Base-by-base conservation (phyloP, 1,284 basidiomycete species). In the Acaromyces ingoldii region DNA sequence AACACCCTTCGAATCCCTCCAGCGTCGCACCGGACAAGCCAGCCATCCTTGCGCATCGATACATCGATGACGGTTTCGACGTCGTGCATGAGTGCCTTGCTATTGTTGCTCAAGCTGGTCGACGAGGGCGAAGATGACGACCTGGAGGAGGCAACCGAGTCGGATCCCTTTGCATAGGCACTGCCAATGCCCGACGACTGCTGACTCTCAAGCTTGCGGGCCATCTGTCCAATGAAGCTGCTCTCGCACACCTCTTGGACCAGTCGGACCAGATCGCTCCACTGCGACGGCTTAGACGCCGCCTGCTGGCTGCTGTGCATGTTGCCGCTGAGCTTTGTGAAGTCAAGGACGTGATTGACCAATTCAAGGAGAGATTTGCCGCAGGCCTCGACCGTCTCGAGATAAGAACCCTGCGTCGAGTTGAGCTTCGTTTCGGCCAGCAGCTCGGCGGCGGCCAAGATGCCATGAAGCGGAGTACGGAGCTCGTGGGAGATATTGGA, bases 241-340 rank as follows among this genome's bases (percentile, higher is more conserved):
- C 91, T 90, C 69, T 96, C 91, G 25, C 92, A 86, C 0, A 91
- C 91, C 70, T 93, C 89, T 77, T 95, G 91, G n/a, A 95, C 83
- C 9, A 97, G 81, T 70, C 87, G 85, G 77, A 89, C 85, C 56
- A 96, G 77, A 75, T 96, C 87, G 51, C 66, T 67, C 24, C 38
- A 17, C 26, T 49, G 48, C 6, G 48, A 21, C 21, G 48, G 38
- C 49, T 67, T 62, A 39, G 43, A 53, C 48, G 63, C 61, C 19
- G 29, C 24, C 6, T 29, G 13, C 41, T 58, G 51, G 13, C 55
- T 59, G 10, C 51, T 41, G 61, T 86, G 87, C n/a, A 56, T 57
- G 46, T 63, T 65, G 45, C 91, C 90, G 67, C 88, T 91, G 19
- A 95, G 81, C 74, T 96, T 96, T 30, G 91, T 95, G 72, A 93